Conservation (phyloP, 106 monocot species). For the Acanthochlamys bracteata region DNA sequence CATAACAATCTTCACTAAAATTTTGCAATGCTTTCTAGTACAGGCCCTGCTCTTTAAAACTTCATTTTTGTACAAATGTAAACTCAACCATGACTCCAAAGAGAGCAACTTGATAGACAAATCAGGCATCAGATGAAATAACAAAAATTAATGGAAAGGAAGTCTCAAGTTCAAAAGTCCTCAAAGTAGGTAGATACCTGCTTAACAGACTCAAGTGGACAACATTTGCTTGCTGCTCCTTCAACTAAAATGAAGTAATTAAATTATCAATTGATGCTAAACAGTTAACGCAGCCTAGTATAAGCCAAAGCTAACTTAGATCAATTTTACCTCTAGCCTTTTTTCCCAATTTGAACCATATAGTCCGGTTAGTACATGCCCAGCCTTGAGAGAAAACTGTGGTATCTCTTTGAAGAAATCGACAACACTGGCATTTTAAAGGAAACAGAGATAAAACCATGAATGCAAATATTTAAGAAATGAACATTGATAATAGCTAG, state of each 20-base stretch:
- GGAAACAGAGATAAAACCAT: background rate
- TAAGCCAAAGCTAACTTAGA: background rate
- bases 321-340: conserved; percentile 58
- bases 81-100: too few relatives aligned
- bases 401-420: conserved; percentile 95
- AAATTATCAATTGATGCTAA: conserved; percentile 4
- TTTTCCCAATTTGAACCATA: conserved; percentile 93
- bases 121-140: background rate
- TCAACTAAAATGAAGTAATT: conserved; percentile 26
- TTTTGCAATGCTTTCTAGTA: too few relatives aligned
- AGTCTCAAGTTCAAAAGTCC: background rate
- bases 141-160: background rate
- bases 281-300: background rate
- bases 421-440: conserved; percentile 36
- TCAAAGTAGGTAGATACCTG: conserved; percentile 23
- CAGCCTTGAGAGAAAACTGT: conserved; percentile 73
- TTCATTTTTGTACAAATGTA: too few relatives aligned
- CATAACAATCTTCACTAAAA: too few relatives aligned
- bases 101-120: too few relatives aligned
- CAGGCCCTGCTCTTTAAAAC: too few relatives aligned
- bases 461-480: background rate
- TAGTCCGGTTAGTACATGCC: conserved; percentile 39
- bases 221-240: conserved; percentile 79
- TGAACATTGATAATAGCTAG: background rate
- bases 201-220: conserved; percentile 74